phyloP scores from a whole-genome alignment of 768 basidiomycete species.

The Tulasnella sp. region DNA sequence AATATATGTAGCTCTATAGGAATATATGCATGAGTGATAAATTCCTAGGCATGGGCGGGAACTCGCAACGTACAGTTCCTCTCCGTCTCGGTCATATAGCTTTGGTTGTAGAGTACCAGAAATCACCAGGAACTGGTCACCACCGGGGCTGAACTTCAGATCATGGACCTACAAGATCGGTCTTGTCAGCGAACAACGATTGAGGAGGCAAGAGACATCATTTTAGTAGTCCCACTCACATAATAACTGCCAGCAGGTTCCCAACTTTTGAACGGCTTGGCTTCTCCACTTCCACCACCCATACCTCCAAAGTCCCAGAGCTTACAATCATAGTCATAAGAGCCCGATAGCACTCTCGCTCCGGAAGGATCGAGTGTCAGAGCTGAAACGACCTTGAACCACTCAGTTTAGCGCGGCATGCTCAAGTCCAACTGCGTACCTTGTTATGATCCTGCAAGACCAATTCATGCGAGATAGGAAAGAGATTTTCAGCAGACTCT shows the following conservation, averaged over 20 bases:
- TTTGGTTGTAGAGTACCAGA: conserved; percentile 81
- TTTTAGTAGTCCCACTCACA: conserved; percentile 33
- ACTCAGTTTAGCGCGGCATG: not conserved
- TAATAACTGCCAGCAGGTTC: conserved; percentile 91
- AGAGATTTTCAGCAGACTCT: conserved; percentile 33
- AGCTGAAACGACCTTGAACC: conserved; percentile 61
- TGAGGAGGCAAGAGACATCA: too few relatives aligned
- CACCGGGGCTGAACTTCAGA: conserved; percentile 77
- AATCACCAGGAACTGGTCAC: conserved; percentile 75
- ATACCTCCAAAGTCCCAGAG: conserved; percentile 99
- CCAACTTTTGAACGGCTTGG: conserved; percentile 92
- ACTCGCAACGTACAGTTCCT: conserved; percentile 69
- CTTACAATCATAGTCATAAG: conserved; percentile 96
- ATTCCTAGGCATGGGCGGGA: conserved; percentile 21
- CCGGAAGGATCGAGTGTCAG: conserved; percentile 89
- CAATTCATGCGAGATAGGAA: conserved; percentile 87
- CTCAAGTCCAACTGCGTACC: conserved; percentile 20
- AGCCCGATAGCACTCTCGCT: conserved; percentile 80
- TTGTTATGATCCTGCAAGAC: conserved; percentile 91
- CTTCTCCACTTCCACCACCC: conserved; percentile 48
- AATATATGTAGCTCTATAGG: conserved; percentile 34
- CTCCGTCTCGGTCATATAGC: conserved; percentile 84
- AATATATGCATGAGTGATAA: not conserved
- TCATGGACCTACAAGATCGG: conserved; percentile 63
- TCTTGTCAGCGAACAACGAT: not conserved